Evolutionary conservation across 2,329 filamentous ascomycete species (phyloP).

Genomic region (Cephalotrichum gorgonifer): DNA sequence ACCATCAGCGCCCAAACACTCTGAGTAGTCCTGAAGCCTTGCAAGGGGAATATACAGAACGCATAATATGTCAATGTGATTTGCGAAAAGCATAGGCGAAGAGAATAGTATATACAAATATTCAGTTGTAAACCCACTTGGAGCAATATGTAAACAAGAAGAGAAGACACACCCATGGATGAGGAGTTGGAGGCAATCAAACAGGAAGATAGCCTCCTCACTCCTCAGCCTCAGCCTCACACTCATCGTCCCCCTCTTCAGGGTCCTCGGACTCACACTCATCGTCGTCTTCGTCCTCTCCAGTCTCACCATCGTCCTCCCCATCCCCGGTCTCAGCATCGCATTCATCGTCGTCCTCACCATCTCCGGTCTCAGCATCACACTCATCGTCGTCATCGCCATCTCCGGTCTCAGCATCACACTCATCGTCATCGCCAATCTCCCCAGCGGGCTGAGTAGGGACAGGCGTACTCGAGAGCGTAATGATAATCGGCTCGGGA

Average conservation of each 20-base stretch:
- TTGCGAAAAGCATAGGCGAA: too few species aligned
- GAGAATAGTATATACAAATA: neutral
- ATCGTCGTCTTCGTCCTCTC: neutral
- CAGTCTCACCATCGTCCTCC: too few species aligned
- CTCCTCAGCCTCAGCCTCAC: neutral
- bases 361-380: neutral
- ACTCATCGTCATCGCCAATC: neutral
- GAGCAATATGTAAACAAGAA: neutral
- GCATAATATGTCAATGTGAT: too few species aligned
- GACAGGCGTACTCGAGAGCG: neutral
- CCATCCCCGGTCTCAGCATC: neutral
- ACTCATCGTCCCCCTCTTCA: neutral
- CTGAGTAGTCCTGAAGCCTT: too few species aligned
- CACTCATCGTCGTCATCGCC: neutral
- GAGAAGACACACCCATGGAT: neutral
- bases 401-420: neutral
- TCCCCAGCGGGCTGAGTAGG: neutral
- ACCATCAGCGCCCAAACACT: too few species aligned
- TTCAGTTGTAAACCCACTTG: neutral
- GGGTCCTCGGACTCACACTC: neutral
- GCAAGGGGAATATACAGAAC: too few species aligned
- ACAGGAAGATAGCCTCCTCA: neutral
- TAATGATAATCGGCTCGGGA: neutral
- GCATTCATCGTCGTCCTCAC: neutral
- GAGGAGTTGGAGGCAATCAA: neutral